Percentiles rank a stretch among this genome's conserved stretches.
These are phyloP conservation scores for Wallacemonas sp. DNA, from an alignment of 208 protist species.

Conservation along the genomic window DNA sequence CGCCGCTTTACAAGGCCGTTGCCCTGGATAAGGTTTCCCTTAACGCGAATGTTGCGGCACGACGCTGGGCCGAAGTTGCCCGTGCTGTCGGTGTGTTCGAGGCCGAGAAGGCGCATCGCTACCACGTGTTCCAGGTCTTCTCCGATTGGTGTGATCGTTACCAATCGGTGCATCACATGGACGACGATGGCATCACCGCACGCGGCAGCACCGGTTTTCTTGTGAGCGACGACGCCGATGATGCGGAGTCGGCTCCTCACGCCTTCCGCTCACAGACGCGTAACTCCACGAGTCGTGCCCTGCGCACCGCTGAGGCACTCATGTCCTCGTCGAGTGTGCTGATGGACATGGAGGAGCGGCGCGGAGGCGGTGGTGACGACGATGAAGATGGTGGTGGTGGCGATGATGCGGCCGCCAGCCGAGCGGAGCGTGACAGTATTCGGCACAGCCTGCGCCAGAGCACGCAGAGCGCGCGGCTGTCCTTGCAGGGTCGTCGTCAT, in stretches of 20 bases:
- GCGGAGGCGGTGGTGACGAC: not conserved
- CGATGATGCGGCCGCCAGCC: not conserved
- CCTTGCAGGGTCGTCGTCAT: constrained; percentile 7
- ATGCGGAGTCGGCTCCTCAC: not conserved
- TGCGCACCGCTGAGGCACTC: not conserved
- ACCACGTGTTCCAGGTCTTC: constrained; percentile 81
- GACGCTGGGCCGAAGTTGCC: constrained; percentile 69
- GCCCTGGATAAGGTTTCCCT: constrained; percentile 47
- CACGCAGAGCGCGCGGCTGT: constrained; percentile 4
- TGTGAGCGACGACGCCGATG: not conserved
- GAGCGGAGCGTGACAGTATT: too few species aligned
- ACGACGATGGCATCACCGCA: not conserved
- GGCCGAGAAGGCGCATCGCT: constrained; percentile 64
- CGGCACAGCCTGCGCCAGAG: constrained; percentile 6
- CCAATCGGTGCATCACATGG: constrained; percentile 1
- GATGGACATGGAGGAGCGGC: not conserved
- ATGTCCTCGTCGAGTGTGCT: constrained; percentile 11
- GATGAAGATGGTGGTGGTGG: not conserved
- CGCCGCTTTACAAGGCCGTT: constrained; percentile 69
- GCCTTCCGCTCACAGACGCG: too few species aligned
- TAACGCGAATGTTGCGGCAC: constrained; percentile 60
- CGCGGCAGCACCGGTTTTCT: constrained; percentile 3
- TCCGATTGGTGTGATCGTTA: constrained; percentile 65
- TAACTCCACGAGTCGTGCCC: not conserved
- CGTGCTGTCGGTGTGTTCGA: constrained; percentile 69